phyloP scores from a whole-genome alignment of 352 stramenopile genomes.

The Pythium coloratum region DNA sequence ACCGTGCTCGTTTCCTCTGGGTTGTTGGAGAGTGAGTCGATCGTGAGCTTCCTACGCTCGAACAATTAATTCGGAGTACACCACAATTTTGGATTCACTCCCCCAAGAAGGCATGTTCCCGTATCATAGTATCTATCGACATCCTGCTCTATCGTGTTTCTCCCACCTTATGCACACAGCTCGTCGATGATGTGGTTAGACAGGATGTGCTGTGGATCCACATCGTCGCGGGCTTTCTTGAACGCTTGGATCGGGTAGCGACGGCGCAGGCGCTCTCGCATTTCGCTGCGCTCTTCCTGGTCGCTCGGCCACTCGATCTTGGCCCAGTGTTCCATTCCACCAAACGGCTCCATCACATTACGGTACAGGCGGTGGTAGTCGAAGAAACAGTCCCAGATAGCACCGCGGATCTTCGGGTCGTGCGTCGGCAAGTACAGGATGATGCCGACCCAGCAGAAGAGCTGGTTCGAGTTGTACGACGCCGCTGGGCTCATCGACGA shows the following conservation, averaged over 20 bases:
- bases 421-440: slow-evolving; percentile 95
- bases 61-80: background rate
- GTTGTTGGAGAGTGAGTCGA: slow-evolving; percentile 13
- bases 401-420: slow-evolving; percentile 44
- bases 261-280: slow-evolving; percentile 65
- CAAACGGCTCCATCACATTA: slow-evolving; percentile 88
- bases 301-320: slow-evolving; percentile 93
- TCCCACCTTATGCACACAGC: slow-evolving; percentile 37
- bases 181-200: slow-evolving; percentile 90
- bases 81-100: too few species aligned
- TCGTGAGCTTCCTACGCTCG: slow-evolving; percentile 10
- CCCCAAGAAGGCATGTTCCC: too few species aligned
- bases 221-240: slow-evolving; percentile 82
- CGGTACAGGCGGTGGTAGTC: slow-evolving; percentile 91
- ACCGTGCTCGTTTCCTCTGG: background rate
- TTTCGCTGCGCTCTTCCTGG: slow-evolving; percentile 43
- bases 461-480: slow-evolving; percentile 55
- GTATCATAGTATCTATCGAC: background rate
- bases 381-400: slow-evolving; percentile 92
- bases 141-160: background rate
- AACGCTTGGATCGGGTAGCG: slow-evolving; percentile 91
- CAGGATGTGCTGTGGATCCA: slow-evolving; percentile 94
- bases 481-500: slow-evolving; percentile 93
- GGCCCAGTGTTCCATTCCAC: slow-evolving; percentile 94
- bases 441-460: slow-evolving; percentile 97